Evolutionary conservation across 345 rosid species (phyloP).

Genomic region (Citrus reticulata): DNA sequence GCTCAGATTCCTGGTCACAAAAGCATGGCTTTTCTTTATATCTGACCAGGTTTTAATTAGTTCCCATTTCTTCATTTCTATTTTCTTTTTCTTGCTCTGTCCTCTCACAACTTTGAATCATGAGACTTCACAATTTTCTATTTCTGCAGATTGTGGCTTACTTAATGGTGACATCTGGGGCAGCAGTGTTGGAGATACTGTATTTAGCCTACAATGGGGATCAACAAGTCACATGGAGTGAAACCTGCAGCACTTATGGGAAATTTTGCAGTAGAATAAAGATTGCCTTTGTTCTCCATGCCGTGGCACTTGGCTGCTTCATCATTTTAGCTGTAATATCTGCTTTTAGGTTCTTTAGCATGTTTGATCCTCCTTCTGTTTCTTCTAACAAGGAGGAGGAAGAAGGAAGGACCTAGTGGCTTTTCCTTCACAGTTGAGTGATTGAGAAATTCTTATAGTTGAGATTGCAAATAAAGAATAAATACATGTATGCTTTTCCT

Average conservation of each 20-base stretch:
- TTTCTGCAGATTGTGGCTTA: slow-evolving; percentile 61
- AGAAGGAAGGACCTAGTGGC: slow-evolving; percentile 10
- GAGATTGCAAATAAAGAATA: not conserved
- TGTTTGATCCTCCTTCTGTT: slow-evolving; percentile 58
- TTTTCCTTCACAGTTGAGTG: not conserved
- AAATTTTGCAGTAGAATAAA: slow-evolving; percentile 57
- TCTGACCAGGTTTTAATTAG: slow-evolving; percentile 69
- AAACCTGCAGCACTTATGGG: slow-evolving; percentile 59
- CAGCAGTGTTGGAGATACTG: slow-evolving; percentile 62
- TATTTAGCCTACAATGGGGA: slow-evolving; percentile 68
- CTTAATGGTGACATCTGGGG: slow-evolving; percentile 73
- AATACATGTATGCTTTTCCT: not conserved
- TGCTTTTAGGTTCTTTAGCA: slow-evolving; percentile 68
- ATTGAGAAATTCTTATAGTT: not conserved
- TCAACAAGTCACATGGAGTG: slow-evolving; percentile 73
- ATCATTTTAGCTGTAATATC: slow-evolving; percentile 63
- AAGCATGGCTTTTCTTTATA: slow-evolving; percentile 80
- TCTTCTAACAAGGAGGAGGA: slow-evolving; percentile 27
- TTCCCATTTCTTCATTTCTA: not conserved
- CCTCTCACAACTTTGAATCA: not conserved
- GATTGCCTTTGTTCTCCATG: slow-evolving; percentile 62
- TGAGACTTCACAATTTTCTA: not conserved
- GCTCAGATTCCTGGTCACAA: slow-evolving; percentile 49
- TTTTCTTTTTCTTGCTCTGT: not conserved
- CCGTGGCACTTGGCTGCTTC: slow-evolving; percentile 49